Evolutionary conservation across 2,329 filamentous ascomycete species (phyloP).

Genomic region (Geosmithia putterillii): DNA sequence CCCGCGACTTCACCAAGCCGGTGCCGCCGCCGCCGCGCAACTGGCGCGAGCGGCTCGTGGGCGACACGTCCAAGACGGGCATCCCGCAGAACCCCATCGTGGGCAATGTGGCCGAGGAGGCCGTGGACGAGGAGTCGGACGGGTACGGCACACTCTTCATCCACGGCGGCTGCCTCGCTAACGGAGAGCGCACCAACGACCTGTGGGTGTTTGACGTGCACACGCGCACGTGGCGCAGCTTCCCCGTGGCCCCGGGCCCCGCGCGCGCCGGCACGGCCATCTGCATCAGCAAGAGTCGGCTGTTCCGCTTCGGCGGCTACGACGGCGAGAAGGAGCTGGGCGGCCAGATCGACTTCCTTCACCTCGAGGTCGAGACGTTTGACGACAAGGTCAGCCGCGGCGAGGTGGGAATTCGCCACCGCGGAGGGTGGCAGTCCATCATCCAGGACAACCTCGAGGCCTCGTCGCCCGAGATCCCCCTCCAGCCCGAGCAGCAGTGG

Average conservation of each 20-base stretch:
- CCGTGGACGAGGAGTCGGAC: slow-evolving; percentile 46
- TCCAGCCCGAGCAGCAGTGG: slow-evolving; percentile 24
- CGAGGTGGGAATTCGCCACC: slow-evolving; percentile 37
- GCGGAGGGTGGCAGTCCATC: slow-evolving; percentile 42
- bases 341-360: slow-evolving; percentile 55
- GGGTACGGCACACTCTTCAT: slow-evolving; percentile 60
- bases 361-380: slow-evolving; percentile 43
- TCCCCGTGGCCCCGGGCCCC: slow-evolving; percentile 54
- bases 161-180: slow-evolving; percentile 61
- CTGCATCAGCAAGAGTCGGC: slow-evolving; percentile 45
- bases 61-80: slow-evolving; percentile 38
- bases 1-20: slow-evolving; percentile 31
- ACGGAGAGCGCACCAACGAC: slow-evolving; percentile 50
- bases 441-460: slow-evolving; percentile 21
- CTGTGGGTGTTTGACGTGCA: slow-evolving; percentile 67
- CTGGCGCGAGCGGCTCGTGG: slow-evolving; percentile 44
- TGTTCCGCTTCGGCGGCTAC: slow-evolving; percentile 74
- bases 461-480: slow-evolving; percentile 20
- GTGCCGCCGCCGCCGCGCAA: slow-evolving; percentile 24
- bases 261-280: slow-evolving; percentile 57
- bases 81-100: slow-evolving; percentile 48
- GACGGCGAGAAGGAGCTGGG: slow-evolving; percentile 60
- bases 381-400: slow-evolving; percentile 33
- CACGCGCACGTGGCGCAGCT: slow-evolving; percentile 51
- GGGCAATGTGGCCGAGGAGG: slow-evolving; percentile 41